phyloP scores from a whole-genome alignment of 2,329 filamentous ascomycete genomes.

The Chaetomium sp. region DNA sequence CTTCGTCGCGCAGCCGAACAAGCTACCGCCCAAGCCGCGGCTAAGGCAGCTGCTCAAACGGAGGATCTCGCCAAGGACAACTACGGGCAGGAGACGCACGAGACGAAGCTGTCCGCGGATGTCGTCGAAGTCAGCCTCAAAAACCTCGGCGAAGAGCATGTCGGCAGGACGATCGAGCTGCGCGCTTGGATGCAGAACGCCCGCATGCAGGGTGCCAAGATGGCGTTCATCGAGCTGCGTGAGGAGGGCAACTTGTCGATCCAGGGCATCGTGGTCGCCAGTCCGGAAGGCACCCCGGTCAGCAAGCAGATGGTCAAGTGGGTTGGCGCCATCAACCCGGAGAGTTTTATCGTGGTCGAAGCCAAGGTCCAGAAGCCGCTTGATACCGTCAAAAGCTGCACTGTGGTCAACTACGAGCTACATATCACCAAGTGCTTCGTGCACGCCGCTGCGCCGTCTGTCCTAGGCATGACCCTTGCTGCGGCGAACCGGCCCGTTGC shows the following conservation, averaged over 20 bases:
- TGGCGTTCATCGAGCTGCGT: conserved; percentile 82
- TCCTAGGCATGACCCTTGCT: conserved; percentile 52
- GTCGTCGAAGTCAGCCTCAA: conserved; percentile 55
- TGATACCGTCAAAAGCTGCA: conserved; percentile 83
- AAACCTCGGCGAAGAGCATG: conserved; percentile 55
- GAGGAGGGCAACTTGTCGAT: conserved; percentile 69
- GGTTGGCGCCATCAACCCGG: conserved; percentile 64
- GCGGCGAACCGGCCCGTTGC: conserved; percentile 49
- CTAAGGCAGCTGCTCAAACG: conserved; percentile 53
- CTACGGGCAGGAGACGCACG: conserved; percentile 63
- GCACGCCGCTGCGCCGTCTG: conserved; percentile 56
- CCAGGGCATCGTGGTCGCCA: conserved; percentile 70
- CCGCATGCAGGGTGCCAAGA: conserved; percentile 81
- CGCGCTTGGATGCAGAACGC: conserved; percentile 82
- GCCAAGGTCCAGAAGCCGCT: conserved; percentile 74
- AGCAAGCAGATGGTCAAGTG: conserved; percentile 94
- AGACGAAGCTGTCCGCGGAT: conserved; percentile 45
- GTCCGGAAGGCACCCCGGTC: conserved; percentile 55
- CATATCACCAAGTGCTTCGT: conserved; percentile 83
- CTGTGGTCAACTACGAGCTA: conserved; percentile 73
- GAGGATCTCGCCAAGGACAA: conserved; percentile 67
- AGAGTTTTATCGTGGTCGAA: conserved; percentile 78
- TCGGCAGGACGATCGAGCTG: conserved; percentile 67
- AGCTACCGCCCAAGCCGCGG: conserved; percentile 63
- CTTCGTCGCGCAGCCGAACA: conserved; percentile 66